Conservation (phyloP, 805 yeast genomes). For the Metschnikowia picachoensis region DNA sequence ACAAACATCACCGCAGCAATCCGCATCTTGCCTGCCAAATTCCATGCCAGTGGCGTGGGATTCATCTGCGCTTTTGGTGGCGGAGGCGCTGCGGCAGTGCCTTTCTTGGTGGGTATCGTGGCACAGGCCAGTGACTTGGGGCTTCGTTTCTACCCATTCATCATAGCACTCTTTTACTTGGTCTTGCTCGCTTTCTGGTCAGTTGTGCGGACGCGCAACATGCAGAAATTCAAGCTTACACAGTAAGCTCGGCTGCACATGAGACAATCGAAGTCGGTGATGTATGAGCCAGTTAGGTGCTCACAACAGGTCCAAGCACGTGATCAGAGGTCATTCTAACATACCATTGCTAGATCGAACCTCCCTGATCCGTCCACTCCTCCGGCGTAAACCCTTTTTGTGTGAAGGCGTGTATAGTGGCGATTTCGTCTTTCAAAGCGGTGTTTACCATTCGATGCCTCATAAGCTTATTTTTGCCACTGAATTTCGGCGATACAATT, state of each 20-base stretch:
- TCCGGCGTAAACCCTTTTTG: conserved; percentile 83
- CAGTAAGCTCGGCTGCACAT: no score
- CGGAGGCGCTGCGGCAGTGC: conserved; percentile 74
- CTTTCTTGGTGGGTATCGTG: conserved; percentile 56
- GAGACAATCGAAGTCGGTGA: no score
- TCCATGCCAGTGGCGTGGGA: conserved; percentile 68
- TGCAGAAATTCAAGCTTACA: conserved; percentile 1
- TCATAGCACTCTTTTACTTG: conserved; percentile 24
- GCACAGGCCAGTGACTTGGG: conserved; percentile 36
- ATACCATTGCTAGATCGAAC: conserved; percentile 10
- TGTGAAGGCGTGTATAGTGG: conserved; percentile 89
- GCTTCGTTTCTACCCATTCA: conserved; percentile 28
- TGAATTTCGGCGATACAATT: conserved; percentile 68
- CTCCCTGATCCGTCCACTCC: conserved; percentile 66
- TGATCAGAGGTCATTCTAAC: neutral
- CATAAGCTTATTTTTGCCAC: conserved; percentile 77
- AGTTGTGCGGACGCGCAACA: conserved; percentile 2
- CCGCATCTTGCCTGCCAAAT: conserved; percentile 54
- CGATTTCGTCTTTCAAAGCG: conserved; percentile 79
- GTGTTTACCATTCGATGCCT: conserved; percentile 84
- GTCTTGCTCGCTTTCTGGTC: conserved; percentile 28
- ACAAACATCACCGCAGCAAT: conserved; percentile 65
- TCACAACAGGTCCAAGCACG: neutral
- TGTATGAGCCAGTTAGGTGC: no score
- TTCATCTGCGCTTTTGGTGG: conserved; percentile 78